Evolutionary conservation across 2,329 filamentous ascomycete genomes (phyloP).

Genomic region (Penicillium sp.): DNA sequence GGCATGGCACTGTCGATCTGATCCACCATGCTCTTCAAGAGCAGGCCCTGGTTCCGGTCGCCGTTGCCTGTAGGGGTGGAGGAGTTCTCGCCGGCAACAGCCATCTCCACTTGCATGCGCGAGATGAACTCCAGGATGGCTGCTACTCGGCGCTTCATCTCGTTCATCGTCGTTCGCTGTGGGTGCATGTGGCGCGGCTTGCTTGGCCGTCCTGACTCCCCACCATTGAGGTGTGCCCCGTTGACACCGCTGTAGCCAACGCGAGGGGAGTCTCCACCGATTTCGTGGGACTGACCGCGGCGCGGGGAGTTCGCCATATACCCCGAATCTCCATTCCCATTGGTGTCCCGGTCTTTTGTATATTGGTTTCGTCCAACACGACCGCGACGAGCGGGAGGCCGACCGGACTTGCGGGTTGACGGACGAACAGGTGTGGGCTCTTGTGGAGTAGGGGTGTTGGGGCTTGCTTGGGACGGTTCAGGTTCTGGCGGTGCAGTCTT

Average conservation of each 20-base stretch:
- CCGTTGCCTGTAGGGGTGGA: conserved; percentile 39
- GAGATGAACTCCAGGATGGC: conserved; percentile 88
- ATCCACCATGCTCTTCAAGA: conserved; percentile 37
- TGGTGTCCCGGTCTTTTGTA: conserved; percentile 69
- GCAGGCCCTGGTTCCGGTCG: conserved; percentile 34
- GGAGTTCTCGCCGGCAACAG: conserved; percentile 53
- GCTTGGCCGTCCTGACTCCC: conserved; percentile 57
- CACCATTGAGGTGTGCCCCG: conserved; percentile 55
- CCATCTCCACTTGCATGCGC: conserved; percentile 82
- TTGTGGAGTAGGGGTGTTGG: conserved; percentile 42
- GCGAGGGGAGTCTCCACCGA: conserved; percentile 39
- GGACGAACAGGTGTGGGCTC: conserved; percentile 37
- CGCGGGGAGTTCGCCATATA: conserved; percentile 40
- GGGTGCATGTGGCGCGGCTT: conserved; percentile 58
- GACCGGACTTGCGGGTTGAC: conserved; percentile 59
- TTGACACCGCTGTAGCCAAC: conserved; percentile 33
- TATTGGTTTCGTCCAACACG: conserved; percentile 76
- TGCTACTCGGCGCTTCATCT: conserved; percentile 80
- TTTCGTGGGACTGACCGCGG: conserved; percentile 41
- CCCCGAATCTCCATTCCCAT: conserved; percentile 47
- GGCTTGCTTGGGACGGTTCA: conserved; percentile 44
- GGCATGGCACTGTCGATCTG: conserved; percentile 32
- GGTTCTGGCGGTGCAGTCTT: conserved; percentile 42
- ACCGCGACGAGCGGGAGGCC: conserved; percentile 64
- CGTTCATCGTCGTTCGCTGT: conserved; percentile 71